Base-by-base conservation (phyloP, 2,329 filamentous ascomycete genomes). In the Blastomyces percursus region DNA sequence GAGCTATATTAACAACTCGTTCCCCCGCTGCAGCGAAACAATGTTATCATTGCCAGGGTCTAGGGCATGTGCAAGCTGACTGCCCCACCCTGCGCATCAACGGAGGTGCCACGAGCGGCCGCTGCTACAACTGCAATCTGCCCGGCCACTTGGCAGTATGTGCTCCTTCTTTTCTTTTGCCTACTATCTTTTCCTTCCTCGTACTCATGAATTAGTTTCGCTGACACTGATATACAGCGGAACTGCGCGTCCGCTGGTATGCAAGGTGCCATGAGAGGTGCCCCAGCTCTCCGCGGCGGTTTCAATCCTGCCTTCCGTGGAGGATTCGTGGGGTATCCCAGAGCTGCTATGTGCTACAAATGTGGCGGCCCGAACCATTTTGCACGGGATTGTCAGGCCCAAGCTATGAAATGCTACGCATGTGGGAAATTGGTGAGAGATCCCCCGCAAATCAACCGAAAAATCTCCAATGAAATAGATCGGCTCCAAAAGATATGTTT, bases 41-140 rank as follows among this genome's bases (percentile, higher is more conserved):
- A 83, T 99, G 94, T 86, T 99, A 99, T 78, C 94, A 97, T 81
- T 99, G 94, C 84, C 94, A 97, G 82, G 94, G 94, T 64, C 85
- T 97, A 66, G 94, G 94, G 69, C 94, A 99, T 76, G 94, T 99
- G 72, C 94, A 99, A 82, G 94, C 94, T 70, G 94, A 99, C 78
- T 99, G 94, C 84, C 94, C 94, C 72, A 97, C 94, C 66, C 85
- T 99, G 67, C 91, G 94, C 70, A 79, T 99, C 76, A 96, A 86
- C 77, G 92, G 89, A 68, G 79, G 83, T 64, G 88, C 87, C 70
- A 85, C 87, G 66, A 87, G 88, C 75, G 91, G 90, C 67, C 90
- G 91, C 70, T 99, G 94, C 86, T 99, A 99, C 80, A 94, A 90
- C 79, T 99, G 94, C 77, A 92, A 91, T 70, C 88, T 96, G 77